Evolutionary conservation across 306 rosid species (phyloP).

Genomic region (Cucurbita maxima): DNA sequence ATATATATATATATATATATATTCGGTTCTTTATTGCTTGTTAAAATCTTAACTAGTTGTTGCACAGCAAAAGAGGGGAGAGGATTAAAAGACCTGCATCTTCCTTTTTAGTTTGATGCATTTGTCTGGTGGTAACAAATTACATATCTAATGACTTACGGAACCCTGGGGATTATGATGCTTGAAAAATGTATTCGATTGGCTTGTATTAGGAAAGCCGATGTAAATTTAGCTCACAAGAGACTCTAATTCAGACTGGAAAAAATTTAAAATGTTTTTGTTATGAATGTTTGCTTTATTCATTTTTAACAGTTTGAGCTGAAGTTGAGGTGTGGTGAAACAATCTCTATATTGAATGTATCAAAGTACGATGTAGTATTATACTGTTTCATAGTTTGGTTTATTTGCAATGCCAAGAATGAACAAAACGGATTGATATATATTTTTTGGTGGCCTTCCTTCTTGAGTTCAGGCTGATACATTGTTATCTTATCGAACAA

Average conservation of each 20-base stretch:
- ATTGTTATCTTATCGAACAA: background rate
- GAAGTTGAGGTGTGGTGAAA: background rate
- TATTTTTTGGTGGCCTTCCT: background rate
- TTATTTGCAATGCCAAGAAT: background rate
- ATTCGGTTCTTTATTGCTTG: background rate
- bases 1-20: too few species aligned
- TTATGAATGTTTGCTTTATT: background rate
- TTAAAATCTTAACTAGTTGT: background rate
- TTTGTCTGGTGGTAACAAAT: background rate
- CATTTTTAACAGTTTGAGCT: background rate
- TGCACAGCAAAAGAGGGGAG: background rate
- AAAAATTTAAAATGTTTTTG: background rate
- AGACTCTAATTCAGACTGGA: background rate
- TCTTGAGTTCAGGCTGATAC: background rate
- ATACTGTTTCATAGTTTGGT: background rate
- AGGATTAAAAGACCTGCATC: background rate
- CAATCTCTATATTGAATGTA: background rate
- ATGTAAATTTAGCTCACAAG: background rate
- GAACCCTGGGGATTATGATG: background rate
- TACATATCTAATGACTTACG: background rate
- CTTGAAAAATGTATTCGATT: background rate
- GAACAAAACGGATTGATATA: background rate
- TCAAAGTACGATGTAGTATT: background rate
- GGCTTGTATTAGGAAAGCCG: background rate
- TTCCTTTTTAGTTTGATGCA: background rate